Base-by-base conservation (phyloP, 305 asterid genomes). In the Fraxinus baroniana region DNA sequence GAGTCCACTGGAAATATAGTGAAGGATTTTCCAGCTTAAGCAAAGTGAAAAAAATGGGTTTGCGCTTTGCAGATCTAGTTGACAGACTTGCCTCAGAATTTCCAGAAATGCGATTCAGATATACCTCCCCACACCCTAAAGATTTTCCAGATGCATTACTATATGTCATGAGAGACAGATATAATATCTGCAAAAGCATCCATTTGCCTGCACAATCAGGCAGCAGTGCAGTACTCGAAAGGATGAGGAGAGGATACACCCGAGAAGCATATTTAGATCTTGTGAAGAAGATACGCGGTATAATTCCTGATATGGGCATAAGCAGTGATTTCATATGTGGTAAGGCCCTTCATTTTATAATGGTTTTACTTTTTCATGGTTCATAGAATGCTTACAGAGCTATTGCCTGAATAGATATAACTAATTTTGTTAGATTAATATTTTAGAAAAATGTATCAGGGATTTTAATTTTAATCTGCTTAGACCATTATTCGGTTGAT, bases 171-270 rank as follows among this genome's bases (percentile, higher is more conserved):
- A 89, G 94, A 72, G 92, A 94, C 75, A 95, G 97, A 85, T 85
- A 92, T 83, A 95, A 95, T 83, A 89, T 95, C 86, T 95, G 99
- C 93, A 94, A 91, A 81, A 93, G 93, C 90, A 94, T 95, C 83
- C 99, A 95, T 87, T 87, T 94, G 85, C 99, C 99, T 55, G 99
- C 99, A 74, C 99, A 95, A 81, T 90, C 97, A 4, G 99, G 99
- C 84, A 95, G 97, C 89, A 94, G 97, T 81, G 80, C 89, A 20
- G 94, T 94, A 55, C 90, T 95, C 55, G 97, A 93, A 83, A 90
- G 93, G 85, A 95, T 95, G 99, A 93, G 95, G n/a, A 89, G 99
- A 55, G 99, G 99, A 55, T 93, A 95, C 71, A 92, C 99, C 24
- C 85, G 97, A 32, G 95, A 93, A 90, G 95, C 91, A 78, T 95